These are phyloP conservation scores for Fusarium tanahbumbuense DNA, from an alignment of 2,329 filamentous ascomycete genomes.

Conservation along the genomic window DNA sequence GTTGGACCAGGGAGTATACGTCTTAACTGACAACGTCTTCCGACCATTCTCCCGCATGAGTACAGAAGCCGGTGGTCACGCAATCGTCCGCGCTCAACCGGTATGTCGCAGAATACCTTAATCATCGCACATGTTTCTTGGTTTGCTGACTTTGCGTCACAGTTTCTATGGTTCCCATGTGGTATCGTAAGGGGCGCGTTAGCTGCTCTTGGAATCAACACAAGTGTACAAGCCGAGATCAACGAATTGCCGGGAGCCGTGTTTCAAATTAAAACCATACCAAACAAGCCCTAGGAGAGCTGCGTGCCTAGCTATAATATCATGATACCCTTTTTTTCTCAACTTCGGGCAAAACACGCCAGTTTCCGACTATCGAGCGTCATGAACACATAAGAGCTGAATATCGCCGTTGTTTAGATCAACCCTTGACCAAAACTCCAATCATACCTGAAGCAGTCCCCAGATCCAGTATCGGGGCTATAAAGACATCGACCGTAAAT, in stretches of 20 bases:
- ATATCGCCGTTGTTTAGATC: slow-evolving; percentile 28
- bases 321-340: slow-evolving; percentile 42
- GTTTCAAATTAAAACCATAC: slow-evolving; percentile 93
- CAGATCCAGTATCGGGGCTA: slow-evolving; percentile 18
- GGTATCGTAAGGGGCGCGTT: slow-evolving; percentile 93
- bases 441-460: slow-evolving; percentile 39
- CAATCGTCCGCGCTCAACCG: slow-evolving; percentile 79
- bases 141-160: slow-evolving; percentile 14
- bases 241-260: slow-evolving; percentile 87
- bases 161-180: slow-evolving; percentile 97
- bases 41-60: slow-evolving; percentile 91
- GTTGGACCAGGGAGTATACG: slow-evolving; percentile 81
- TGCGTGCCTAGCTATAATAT: slow-evolving; percentile 32
- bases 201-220: slow-evolving; percentile 89
- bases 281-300: slow-evolving; percentile 63
- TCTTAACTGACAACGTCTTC: slow-evolving; percentile 93
- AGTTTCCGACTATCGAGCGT: slow-evolving; percentile 29
- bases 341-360: slow-evolving; percentile 31
- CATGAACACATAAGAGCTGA: slow-evolving; percentile 38
- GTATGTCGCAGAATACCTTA: slow-evolving; percentile 62
- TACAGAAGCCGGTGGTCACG: slow-evolving; percentile 79
- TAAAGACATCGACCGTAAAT: slow-evolving; percentile 36
- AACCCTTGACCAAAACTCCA: slow-evolving; percentile 40
- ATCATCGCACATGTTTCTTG: not conserved
- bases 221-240: slow-evolving; percentile 91